Evolutionary conservation across 345 rosid genomes (phyloP).

Genomic region (Linum usitatissimum): DNA sequence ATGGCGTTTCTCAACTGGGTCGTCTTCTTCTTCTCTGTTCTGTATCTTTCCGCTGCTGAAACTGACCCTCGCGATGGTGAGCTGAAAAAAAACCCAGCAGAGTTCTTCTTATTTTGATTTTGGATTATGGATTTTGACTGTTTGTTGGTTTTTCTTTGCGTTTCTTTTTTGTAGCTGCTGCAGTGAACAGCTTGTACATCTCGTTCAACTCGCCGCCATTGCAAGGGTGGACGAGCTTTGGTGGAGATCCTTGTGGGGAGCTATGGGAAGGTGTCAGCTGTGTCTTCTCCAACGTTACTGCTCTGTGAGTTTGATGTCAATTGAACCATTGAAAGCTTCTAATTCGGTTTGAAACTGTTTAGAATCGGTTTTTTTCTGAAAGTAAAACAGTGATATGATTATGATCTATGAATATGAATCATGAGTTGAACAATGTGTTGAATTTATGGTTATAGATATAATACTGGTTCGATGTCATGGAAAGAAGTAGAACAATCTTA

Average conservation of each 20-base stretch:
- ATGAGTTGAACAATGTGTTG: too few species aligned
- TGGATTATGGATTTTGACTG: constrained; percentile 1
- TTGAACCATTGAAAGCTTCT: too few species aligned
- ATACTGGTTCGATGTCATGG: too few species aligned
- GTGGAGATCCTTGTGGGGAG: constrained; percentile 95
- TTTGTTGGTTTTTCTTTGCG: not conserved
- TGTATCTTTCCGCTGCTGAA: constrained; percentile 2
- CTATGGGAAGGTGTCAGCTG: constrained; percentile 81
- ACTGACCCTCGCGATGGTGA: constrained; percentile 67
- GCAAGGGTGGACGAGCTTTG: constrained; percentile 49
- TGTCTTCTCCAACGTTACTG: constrained; percentile 64
- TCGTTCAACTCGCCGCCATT: constrained; percentile 59
- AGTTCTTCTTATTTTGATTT: not conserved
- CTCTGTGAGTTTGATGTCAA: constrained; percentile 36
- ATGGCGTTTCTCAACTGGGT: constrained; percentile 3
- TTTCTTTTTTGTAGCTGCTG: constrained; percentile 40
- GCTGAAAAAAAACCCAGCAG: not conserved
- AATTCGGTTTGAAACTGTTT: too few species aligned
- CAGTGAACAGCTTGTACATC: constrained; percentile 53
- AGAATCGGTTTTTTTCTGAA: too few species aligned
- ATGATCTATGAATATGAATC: too few species aligned
- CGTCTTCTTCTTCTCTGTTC: constrained; percentile 6
- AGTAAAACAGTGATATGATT: too few species aligned
- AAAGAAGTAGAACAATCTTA: too few species aligned
- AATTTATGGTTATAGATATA: too few species aligned